A percentile compares a stretch with the other conserved stretches of the same genome.
Evolutionary conservation across 2,329 filamentous ascomycete species (phyloP).

Genomic region (Talaromyces sp.): DNA sequence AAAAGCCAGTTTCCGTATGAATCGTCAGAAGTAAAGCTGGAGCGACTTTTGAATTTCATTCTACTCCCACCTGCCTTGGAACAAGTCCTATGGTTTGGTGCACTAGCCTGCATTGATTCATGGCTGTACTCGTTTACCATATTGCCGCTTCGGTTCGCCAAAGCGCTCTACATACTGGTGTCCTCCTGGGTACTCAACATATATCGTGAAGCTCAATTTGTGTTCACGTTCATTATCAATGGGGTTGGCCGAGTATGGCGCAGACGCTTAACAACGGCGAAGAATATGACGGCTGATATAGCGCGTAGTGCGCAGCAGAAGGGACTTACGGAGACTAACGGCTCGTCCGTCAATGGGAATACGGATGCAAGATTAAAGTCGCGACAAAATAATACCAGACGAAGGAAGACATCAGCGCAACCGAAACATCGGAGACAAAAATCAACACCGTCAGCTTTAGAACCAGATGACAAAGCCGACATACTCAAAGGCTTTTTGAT

Average conservation of each 20-base stretch:
- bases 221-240: constrained; percentile 73
- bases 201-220: constrained; percentile 67
- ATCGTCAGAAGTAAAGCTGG: constrained; percentile 86
- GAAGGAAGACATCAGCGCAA: constrained; percentile 31
- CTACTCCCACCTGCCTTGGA: constrained; percentile 79
- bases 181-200: constrained; percentile 76
- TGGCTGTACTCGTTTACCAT: constrained; percentile 98
- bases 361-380: constrained; percentile 19
- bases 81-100: constrained; percentile 80
- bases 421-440: constrained; percentile 70
- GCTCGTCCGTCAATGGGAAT: constrained; percentile 26
- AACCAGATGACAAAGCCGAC: constrained; percentile 91
- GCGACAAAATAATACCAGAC: constrained; percentile 27
- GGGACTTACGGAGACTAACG: not conserved
- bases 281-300: not conserved
- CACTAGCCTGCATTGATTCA: constrained; percentile 86
- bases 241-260: constrained; percentile 79
- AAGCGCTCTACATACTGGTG: constrained; percentile 72
- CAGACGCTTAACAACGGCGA: constrained; percentile 27
- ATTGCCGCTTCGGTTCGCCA: constrained; percentile 80
- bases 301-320: not conserved
- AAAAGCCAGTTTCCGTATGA: constrained; percentile 74
- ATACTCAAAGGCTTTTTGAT: constrained; percentile 88
- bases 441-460: constrained; percentile 79
- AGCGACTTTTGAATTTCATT: constrained; percentile 85